Base-by-base conservation (phyloP, 176 grass and related monocot genomes). In the Oryza longistaminata region DNA sequence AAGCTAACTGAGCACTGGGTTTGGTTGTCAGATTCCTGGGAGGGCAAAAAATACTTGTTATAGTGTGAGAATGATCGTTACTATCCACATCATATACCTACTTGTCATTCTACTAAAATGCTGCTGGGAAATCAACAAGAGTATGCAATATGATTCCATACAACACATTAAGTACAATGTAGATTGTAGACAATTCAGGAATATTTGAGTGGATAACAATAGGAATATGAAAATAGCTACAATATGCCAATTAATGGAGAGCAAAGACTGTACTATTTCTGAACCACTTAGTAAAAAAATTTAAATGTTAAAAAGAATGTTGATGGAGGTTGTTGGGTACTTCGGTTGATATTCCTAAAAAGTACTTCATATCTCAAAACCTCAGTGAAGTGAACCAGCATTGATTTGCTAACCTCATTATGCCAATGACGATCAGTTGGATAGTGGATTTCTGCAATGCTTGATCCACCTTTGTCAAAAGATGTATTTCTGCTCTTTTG, bases 401-500 rank as follows among this genome's bases (percentile, higher is more conserved):
- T 66, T 62, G 66, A 82, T 87, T 79, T 22, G 26, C 86, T 85
- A 16, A 90, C 91, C 85, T 92, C 91, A 75, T 74, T 77, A 55
- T 77, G 44, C 11, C 42, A 35, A 67, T 19, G 53, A 52, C 50
- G 78, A 87, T 76, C 55, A 68, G 22, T 82, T n/a, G 46, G 81
- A 61, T 89, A 77, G 70, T 87, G 61, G 5, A 82, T 68, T 86
- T 80, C 87, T 44, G 78, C 75, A 90, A 87, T 43, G 34, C 73
- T 86, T 15, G 88, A 88, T 12, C 55, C 61, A 80, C 87, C 93
- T 81, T 90, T 83, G 3, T 73, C 62, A 44, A 81, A 78, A 85
- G 93, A 88, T 86, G 83, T 88, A 82, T 83, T 90, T 42, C 73
- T 92, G 83, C 75, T 85, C 60, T 83, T 90, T 87, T 27, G 81